These are phyloP conservation scores for Entomortierella lignicola DNA, from an alignment of 192 early-diverging fungal species.

Conservation along the genomic window DNA sequence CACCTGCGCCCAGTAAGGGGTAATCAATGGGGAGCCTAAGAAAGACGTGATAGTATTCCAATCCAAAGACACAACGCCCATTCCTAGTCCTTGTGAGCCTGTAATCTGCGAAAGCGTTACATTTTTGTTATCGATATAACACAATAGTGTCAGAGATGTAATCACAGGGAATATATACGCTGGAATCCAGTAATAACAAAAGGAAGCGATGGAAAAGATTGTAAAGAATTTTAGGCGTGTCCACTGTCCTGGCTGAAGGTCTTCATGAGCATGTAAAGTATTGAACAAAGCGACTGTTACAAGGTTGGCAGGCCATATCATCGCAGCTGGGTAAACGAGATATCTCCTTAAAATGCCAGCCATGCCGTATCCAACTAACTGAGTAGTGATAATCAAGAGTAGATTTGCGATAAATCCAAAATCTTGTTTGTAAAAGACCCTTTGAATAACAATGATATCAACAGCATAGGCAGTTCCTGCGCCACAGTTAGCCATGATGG, in stretches of 20 bases:
- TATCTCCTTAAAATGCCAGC: slow-evolving; percentile 83
- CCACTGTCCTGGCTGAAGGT: slow-evolving; percentile 35
- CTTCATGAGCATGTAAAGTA: slow-evolving; percentile 50
- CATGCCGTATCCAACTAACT: slow-evolving; percentile 68
- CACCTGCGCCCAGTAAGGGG: slow-evolving; percentile 65
- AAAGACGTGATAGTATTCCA: slow-evolving; percentile 67
- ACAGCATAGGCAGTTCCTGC: slow-evolving; percentile 67
- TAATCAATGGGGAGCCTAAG: slow-evolving; percentile 55
- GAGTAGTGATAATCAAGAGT: slow-evolving; percentile 74
- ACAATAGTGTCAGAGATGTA: slow-evolving; percentile 43
- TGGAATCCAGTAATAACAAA: slow-evolving; percentile 64
- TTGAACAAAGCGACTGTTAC: slow-evolving; percentile 63
- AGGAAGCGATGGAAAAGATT: slow-evolving; percentile 52
- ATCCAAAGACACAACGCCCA: slow-evolving; percentile 77
- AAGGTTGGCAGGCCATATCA: slow-evolving; percentile 90
- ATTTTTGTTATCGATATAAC: slow-evolving; percentile 30
- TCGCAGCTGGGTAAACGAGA: slow-evolving; percentile 83
- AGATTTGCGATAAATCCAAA: slow-evolving; percentile 67
- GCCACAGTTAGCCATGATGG: slow-evolving; percentile 66
- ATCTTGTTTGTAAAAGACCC: slow-evolving; percentile 69
- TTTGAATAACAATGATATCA: slow-evolving; percentile 69
- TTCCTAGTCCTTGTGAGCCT: slow-evolving; percentile 71
- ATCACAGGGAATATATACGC: slow-evolving; percentile 45
- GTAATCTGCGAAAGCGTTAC: slow-evolving; percentile 54
- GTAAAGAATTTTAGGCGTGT: slow-evolving; percentile 56